Conservation (phyloP, 352 stramenopile species). For the Hyphochytrium catenoides region DNA sequence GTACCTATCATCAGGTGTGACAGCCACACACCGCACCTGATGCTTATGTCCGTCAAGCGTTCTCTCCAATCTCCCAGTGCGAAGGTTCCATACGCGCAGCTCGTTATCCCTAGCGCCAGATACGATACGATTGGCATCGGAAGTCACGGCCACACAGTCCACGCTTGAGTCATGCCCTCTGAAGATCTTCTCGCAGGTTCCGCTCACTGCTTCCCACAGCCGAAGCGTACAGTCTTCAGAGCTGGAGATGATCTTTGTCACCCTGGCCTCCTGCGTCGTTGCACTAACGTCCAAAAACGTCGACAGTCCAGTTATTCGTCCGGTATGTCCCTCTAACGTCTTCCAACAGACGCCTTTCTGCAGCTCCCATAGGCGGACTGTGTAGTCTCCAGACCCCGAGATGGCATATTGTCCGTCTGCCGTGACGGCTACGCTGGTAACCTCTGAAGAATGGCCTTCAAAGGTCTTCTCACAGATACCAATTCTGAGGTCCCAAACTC, state of each 20-base stretch:
- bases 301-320: constrained; percentile 28
- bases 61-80: constrained; percentile 35
- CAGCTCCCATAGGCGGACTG: constrained; percentile 38
- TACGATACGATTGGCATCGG: too few relatives aligned
- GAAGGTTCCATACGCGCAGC: constrained; percentile 46
- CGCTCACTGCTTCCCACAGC: constrained; percentile 51
- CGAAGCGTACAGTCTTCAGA: constrained; percentile 39
- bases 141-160: too few relatives aligned
- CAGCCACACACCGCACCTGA: constrained; percentile 20
- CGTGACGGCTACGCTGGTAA: too few relatives aligned
- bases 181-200: constrained; percentile 25
- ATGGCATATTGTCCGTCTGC: too few relatives aligned
- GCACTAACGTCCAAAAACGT: too few relatives aligned
- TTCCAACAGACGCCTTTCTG: constrained; percentile 12
- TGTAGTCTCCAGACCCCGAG: constrained; percentile 36
- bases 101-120: constrained; percentile 40
- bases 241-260: constrained; percentile 44
- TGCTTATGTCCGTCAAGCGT: constrained; percentile 29
- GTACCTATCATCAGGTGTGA: constrained; percentile 50
- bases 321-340: constrained; percentile 22
- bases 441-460: constrained; percentile 25
- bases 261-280: constrained; percentile 51
- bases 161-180: constrained; percentile 31
- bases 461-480: constrained; percentile 28
- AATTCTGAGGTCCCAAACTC: constrained; percentile 51